Conservation (phyloP, 2,329 filamentous ascomycete species). For the Phialemonium atrogriseum region DNA sequence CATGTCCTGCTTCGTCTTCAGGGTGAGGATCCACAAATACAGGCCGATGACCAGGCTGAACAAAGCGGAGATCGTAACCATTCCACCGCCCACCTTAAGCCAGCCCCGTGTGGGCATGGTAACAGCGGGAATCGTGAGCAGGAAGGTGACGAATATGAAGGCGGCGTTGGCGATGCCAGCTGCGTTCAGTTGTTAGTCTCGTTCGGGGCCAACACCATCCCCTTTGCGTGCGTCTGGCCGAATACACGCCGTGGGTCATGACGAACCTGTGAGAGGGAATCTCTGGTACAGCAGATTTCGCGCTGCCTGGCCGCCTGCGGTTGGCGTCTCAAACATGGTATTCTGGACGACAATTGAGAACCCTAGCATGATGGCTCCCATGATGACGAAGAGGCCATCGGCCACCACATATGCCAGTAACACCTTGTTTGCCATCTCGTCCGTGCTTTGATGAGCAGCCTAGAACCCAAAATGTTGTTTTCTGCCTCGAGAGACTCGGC, state of each 20-base stretch:
- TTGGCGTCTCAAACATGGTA: constrained; percentile 31
- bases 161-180: constrained; percentile 66
- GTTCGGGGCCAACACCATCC: background rate
- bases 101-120: constrained; percentile 58
- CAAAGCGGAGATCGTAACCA: constrained; percentile 51
- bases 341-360: constrained; percentile 46
- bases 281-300: constrained; percentile 42
- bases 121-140: constrained; percentile 63
- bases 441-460: constrained; percentile 10
- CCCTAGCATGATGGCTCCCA: constrained; percentile 45
- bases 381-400: constrained; percentile 43
- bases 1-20: constrained; percentile 58
- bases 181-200: constrained; percentile 14
- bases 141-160: constrained; percentile 63
- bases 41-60: constrained; percentile 61
- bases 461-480: constrained; percentile 7
- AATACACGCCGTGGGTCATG: background rate
- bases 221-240: background rate
- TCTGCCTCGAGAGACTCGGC: constrained; percentile 3
- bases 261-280: constrained; percentile 42
- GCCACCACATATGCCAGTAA: constrained; percentile 38
- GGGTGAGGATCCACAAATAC: constrained; percentile 64
- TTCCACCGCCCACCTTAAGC: constrained; percentile 61
- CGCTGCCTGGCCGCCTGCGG: constrained; percentile 38
- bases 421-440: constrained; percentile 46